phyloP scores from a whole-genome alignment of 2,329 filamentous ascomycete species.

The Ceratocystis smalleyi region DNA sequence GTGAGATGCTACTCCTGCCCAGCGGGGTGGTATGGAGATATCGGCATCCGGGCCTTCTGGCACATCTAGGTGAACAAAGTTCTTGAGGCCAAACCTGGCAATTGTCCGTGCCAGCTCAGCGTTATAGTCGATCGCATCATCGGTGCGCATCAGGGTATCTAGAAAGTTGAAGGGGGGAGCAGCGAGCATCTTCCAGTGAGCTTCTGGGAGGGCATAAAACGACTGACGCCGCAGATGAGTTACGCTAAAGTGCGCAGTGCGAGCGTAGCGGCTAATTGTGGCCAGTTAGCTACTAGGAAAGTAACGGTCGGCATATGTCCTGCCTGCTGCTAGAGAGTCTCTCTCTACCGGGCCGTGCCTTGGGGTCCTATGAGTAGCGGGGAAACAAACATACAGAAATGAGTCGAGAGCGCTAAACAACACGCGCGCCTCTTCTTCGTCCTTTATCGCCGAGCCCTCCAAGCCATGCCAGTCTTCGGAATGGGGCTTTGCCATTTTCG shows the following conservation, averaged over 20 bases:
- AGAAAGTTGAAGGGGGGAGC: constrained; percentile 69
- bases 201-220: constrained; percentile 76
- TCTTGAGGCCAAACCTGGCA: constrained; percentile 48
- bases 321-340: neutral
- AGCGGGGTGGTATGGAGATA: constrained; percentile 41
- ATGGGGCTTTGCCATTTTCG: neutral
- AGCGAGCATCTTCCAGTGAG: constrained; percentile 71
- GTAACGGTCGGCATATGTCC: neutral
- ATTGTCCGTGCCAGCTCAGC: constrained; percentile 70
- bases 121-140: constrained; percentile 79
- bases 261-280: constrained; percentile 58
- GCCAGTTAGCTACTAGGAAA: neutral
- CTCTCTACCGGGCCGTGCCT: neutral
- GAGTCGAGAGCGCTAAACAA: constrained; percentile 75
- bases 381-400: constrained; percentile 50
- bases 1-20: constrained; percentile 55
- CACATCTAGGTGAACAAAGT: constrained; percentile 32
- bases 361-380: neutral
- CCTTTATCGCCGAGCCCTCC: constrained; percentile 24
- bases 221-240: constrained; percentile 82
- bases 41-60: constrained; percentile 22
- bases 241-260: constrained; percentile 71
- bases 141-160: constrained; percentile 60
- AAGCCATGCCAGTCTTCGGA: constrained; percentile 13
- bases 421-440: constrained; percentile 67